Base-by-base conservation (phyloP, 495 filamentous ascomycete species). In the Lepraria neglecta region DNA sequence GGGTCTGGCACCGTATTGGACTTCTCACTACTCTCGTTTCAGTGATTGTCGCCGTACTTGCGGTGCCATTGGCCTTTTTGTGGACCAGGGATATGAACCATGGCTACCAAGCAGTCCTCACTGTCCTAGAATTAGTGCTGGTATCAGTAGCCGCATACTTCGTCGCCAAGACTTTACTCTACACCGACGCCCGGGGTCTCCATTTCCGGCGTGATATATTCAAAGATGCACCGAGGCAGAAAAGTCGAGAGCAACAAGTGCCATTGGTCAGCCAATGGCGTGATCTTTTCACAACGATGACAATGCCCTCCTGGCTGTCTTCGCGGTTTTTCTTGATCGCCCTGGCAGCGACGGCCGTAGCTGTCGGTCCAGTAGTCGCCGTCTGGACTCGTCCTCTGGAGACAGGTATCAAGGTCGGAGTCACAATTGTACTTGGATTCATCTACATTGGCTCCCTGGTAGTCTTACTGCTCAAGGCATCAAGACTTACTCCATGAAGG, bases 1-100 rank as follows among this genome's bases (percentile, higher is more conserved):
- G 58, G 58, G 5, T 60, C 12, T 60, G 58, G 58, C 30, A 35
- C 3, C 51, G 51, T 12, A 19, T 21, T 4, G 51, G 51, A 31
- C 30, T 54, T 27, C 31, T 54, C 31, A 54, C 51, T 5, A 54
- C 38, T 35, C 38, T 54, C 3, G 51, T 54, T 10, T 17, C 51
- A 54, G 3, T 54, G 3, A 3, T 38, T 4, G 31, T 54, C 3
- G 51, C 4, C 12, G 9, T 54, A 0, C 51, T 54, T 4, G 17
- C 38, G n/a, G 11, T 12, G 3, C 51, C 31, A 6, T 21, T 38
- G 17, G 31, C 31, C 21, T 31, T 40, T 15, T 3, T 54, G 3
- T 54, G 51, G 51, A 54, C 51, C 1, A 54, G 31, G 14, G 51
- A 54, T 11, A 19, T 54, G 7, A 40, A 54, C 9, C 51, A 54